Evolutionary conservation across 495 filamentous ascomycete species (phyloP), one percentile per base, ranked within the genome.

Genomic region (Niebla homalea): DNA sequence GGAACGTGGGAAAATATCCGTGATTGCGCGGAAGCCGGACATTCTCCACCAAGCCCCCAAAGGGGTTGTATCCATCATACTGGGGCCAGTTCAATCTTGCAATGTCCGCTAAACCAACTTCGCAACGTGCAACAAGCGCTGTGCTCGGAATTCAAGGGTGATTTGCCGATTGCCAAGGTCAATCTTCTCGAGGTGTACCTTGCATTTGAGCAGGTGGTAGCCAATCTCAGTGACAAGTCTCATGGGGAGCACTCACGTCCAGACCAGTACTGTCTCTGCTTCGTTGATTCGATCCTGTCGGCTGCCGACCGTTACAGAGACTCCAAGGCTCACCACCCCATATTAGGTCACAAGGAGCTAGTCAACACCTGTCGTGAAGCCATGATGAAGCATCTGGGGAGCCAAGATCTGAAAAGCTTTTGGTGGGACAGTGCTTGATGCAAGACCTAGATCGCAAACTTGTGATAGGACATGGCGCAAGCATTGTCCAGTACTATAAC

Each of bases 151-250:
- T 51, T 60, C 16, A 8, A 14, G 1, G 50, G 47, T 5, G 35
- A 50, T 15, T 55, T 62, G 19, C 55, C 55, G 2, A 37, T 56
- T 42, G 55, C 55, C 15, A 53, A 45, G 25, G 40, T 62, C 46
- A 60, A 62, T 36, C 46, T 56, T 29, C 56, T 58, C 46, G 23
- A 42, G 1, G 41, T 62, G 0, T 62, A 62, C 38, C 36, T 58
- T 11, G 22, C 32, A 14, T 62, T 58, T 42, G 46, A 52, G 5
- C 32, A 40, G 1, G 57, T 62, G 21, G 23, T 62, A 19, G 21
- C 39, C 5, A 51, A 44, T 6, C 50, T 62, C 25, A 57, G 50
- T 37, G 45, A 57, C 32, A 42, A 45, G 43, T 51, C 43, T n/a
- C 57, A 62, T 37, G 51, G 43, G 36, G 23, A 39, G 4, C 49